Base-by-base conservation (phyloP, 2,329 filamentous ascomycete genomes). In the Talaromyces rugulosus region DNA sequence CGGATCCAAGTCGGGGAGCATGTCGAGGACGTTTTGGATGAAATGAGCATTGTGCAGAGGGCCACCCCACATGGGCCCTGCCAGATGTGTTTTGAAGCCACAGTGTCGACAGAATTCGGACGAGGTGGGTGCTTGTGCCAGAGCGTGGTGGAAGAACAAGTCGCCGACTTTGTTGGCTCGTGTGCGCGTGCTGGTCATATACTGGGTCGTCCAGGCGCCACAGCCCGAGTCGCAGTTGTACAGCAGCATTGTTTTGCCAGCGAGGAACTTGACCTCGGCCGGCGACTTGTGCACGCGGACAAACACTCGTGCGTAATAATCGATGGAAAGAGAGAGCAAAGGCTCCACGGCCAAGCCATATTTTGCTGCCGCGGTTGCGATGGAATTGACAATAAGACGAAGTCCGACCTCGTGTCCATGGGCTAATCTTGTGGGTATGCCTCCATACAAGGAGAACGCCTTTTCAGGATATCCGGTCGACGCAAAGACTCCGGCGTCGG, bases 401-500 rank as follows among this genome's bases (percentile, higher is more conserved):
- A 99, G 77, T 1, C 94, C 95, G 34, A 86, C 92, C 77, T 99
- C 95, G 69, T 99, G 95, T 28, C 89, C 94, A 71, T 92, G 88
- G 56, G 85, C 81, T 0, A 92, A 93, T 77, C 96, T 96, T 63
- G 94, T 79, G 0, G 95, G 92, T 16, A 93, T 80, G 36, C 95
- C 95, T 3, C 95, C 95, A 71, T 99, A 99, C n/a, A 96, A 82
- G 1, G 94, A 88, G 74, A 88, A 99, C 3, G 92, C 87, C 80
- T 99, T 99, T 75, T 99, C 95, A 1, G 91, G 88, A 72, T 98
- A 99, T 61, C 93, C 92, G 68, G 91, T 90, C 0, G 94, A 96
- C 1, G 94, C 94, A 84, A 93, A 99, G 2, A 99, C 91, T 9
- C 90, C 92, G 9, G 94, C 93, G 75, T 99, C 95, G 0, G 95